Percentiles rank a stretch among this genome's conserved stretches.
These are phyloP conservation scores for Daedaleopsis nitida DNA, from an alignment of 768 basidiomycete genomes.

Conservation along the genomic window DNA sequence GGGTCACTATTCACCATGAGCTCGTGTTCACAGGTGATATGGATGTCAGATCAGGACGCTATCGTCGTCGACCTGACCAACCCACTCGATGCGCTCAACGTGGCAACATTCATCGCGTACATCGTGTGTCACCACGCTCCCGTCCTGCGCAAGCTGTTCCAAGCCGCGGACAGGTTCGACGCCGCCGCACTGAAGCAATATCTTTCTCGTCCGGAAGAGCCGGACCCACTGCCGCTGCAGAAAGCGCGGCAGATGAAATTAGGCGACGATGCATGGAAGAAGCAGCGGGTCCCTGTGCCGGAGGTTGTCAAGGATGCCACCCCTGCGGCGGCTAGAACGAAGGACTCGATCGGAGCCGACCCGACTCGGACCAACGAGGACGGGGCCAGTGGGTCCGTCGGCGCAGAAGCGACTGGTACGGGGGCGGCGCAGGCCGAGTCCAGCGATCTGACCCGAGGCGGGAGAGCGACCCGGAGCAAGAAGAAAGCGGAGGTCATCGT, in stretches of 20 bases:
- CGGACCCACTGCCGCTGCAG: background rate
- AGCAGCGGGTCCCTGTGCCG: too few species aligned
- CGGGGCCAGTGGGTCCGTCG: too few species aligned
- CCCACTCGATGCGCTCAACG: background rate
- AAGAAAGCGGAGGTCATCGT: too few species aligned
- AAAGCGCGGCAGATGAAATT: background rate
- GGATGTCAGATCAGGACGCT: background rate
- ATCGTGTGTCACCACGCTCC: background rate
- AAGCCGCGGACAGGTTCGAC: background rate
- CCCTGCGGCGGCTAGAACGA: too few species aligned
- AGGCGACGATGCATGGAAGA: background rate
- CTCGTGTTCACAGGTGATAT: background rate
- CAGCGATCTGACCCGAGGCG: too few species aligned
- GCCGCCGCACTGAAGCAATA: background rate
- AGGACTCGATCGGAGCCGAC: too few species aligned
- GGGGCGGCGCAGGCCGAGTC: too few species aligned
- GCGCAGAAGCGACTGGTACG: too few species aligned
- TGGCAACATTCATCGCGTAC: background rate
- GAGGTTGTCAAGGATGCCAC: too few species aligned
- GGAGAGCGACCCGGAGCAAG: too few species aligned
- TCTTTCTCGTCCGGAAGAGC: background rate
- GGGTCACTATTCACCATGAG: too few species aligned
- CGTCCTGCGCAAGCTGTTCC: background rate
- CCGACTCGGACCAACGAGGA: too few species aligned
- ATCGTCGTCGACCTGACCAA: background rate